A percentile compares a stretch with the other conserved stretches of the same genome.
phyloP scores from a whole-genome alignment of 1,139 yeast genomes.

The Saccharomyces hybrid region DNA sequence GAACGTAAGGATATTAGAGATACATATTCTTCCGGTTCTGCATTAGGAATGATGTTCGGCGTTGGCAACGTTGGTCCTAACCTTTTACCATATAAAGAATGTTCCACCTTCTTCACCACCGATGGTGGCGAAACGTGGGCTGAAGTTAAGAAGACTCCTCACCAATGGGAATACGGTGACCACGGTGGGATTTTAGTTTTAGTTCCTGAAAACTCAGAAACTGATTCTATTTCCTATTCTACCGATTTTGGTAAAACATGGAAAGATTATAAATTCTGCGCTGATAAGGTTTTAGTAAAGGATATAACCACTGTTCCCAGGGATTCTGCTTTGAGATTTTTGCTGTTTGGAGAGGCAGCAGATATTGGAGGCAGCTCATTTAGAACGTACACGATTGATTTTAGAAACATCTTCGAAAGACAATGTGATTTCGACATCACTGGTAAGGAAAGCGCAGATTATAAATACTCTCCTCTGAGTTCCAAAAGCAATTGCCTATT shows the following conservation, averaged over 20 bases:
- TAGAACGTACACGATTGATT: conserved; percentile 55
- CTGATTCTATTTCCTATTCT: conserved; percentile 58
- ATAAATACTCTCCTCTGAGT: conserved; percentile 78
- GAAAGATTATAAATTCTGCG: conserved; percentile 57
- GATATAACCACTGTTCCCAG: conserved; percentile 89
- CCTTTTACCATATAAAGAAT: conserved; percentile 43
- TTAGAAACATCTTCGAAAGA: conserved; percentile 52
- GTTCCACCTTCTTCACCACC: conserved; percentile 64
- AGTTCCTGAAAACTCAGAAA: conserved; percentile 49
- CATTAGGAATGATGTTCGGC: conserved; percentile 78
- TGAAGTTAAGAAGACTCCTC: conserved; percentile 62
- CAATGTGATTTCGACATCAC: conserved; percentile 66
- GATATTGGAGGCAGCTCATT: conserved; percentile 37
- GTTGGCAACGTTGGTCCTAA: conserved; percentile 81
- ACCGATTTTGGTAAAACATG: conserved; percentile 76
- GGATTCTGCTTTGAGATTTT: conserved; percentile 74
- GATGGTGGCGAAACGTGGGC: conserved; percentile 92
- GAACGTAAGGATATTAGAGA: conserved; percentile 80
- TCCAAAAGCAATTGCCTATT: conserved; percentile 69
- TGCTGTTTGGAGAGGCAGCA: conserved; percentile 38
- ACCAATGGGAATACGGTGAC: conserved; percentile 95
- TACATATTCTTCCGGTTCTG: conserved; percentile 80
- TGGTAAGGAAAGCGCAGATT: conserved; percentile 58
- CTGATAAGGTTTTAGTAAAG: conserved; percentile 45
- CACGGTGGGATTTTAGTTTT: conserved; percentile 80